Conservation (phyloP, 352 stramenopile genomes). For the Globisporangium apiculatum region DNA sequence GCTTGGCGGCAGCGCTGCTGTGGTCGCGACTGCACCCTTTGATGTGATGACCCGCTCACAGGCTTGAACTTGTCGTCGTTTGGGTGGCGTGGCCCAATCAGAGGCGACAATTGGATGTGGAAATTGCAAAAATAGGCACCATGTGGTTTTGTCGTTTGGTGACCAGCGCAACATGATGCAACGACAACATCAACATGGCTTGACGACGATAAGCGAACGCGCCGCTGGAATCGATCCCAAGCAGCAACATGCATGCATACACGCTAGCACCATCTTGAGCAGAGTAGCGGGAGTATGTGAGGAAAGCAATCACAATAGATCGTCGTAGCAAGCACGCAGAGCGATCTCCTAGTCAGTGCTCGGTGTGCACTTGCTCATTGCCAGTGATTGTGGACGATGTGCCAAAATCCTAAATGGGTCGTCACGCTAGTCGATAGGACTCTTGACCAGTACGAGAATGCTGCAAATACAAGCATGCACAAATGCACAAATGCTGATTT, state of each 20-base stretch:
- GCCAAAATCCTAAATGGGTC: not conserved
- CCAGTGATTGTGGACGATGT: not conserved
- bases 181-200: not conserved
- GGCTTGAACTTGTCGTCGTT: not conserved
- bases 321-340: no score
- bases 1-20: not conserved
- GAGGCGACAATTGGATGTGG: not conserved
- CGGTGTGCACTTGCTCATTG: no score
- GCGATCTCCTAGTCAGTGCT: no score
- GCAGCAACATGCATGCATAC: not conserved
- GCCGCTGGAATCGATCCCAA: not conserved
- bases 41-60: not conserved
- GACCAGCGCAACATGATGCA: not conserved
- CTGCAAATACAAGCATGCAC: not conserved
- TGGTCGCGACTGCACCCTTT: not conserved
- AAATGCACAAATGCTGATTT: no score
- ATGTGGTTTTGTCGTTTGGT: not conserved
- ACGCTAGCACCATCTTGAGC: no score
- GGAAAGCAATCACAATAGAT: no score
- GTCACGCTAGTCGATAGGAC: constrained; percentile 4
- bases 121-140: not conserved
- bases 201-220: not conserved
- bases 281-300: no score
- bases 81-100: not conserved
- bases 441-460: constrained; percentile 7